phyloP scores from a whole-genome alignment of 371 early-diverging fungal genomes.

The Lichtheimia ramosa region DNA sequence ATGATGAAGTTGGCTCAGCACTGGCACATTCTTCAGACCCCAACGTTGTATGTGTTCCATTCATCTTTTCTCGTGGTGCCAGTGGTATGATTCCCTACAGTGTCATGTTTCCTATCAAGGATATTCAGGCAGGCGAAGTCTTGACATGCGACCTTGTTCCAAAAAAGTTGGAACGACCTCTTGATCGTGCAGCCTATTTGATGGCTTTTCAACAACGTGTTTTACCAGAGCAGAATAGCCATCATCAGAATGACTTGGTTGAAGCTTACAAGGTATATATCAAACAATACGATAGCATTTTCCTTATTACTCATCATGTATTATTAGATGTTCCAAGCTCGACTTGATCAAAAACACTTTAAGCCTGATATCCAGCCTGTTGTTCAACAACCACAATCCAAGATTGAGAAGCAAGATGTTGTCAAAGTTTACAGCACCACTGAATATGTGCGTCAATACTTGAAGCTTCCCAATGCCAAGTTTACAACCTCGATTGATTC shows the following conservation, averaged over 20 bases:
- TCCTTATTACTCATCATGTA: background rate
- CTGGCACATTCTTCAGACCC: slow-evolving; percentile 55
- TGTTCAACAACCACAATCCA: background rate
- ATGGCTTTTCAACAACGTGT: slow-evolving; percentile 44
- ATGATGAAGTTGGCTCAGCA: slow-evolving; percentile 56
- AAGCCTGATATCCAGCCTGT: background rate
- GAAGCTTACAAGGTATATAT: slow-evolving; percentile 28
- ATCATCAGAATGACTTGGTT: slow-evolving; percentile 25
- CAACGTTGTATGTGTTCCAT: slow-evolving; percentile 55
- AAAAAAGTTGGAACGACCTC: slow-evolving; percentile 35
- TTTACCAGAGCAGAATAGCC: slow-evolving; percentile 22
- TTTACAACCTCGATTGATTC: slow-evolving; percentile 40
- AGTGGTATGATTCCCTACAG: slow-evolving; percentile 58
- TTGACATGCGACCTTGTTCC: slow-evolving; percentile 55
- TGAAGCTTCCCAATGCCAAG: slow-evolving; percentile 47
- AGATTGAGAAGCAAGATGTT: background rate
- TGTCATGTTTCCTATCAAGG: slow-evolving; percentile 58
- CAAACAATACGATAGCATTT: background rate
- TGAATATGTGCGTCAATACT: slow-evolving; percentile 49
- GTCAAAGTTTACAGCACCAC: slow-evolving; percentile 45
- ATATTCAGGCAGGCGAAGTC: slow-evolving; percentile 48
- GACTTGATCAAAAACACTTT: background rate
- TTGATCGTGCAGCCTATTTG: slow-evolving; percentile 50
- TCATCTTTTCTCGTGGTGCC: slow-evolving; percentile 60
- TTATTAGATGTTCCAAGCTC: background rate